A percentile compares a stretch with the other conserved stretches of the same genome.
Evolutionary conservation across 805 yeast species (phyloP).

Genomic region (Candida chauliodis): DNA sequence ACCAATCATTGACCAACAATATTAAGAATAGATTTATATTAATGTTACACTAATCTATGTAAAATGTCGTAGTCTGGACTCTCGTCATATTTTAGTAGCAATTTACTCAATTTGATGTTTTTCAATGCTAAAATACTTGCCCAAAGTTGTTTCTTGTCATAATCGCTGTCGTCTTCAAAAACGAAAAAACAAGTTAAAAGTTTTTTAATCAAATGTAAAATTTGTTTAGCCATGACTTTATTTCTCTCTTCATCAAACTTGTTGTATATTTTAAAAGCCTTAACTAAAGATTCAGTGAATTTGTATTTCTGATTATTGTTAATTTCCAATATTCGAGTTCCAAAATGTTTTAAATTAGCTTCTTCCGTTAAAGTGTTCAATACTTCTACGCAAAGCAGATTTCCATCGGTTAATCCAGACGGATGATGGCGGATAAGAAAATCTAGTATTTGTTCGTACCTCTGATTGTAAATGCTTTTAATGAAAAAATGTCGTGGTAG

Average conservation of each 20-base stretch:
- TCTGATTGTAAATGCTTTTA: not conserved
- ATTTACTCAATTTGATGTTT: conserved; percentile 7
- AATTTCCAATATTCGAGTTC: not conserved
- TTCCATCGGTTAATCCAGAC: not conserved
- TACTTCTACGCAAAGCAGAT: not conserved
- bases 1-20: conserved; percentile 9
- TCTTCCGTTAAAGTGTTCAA: not conserved
- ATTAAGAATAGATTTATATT: conserved; percentile 2
- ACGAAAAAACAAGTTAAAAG: conserved; percentile 5
- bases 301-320: not conserved
- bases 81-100: conserved; percentile 4
- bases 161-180: not conserved
- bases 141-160: conserved; percentile 7
- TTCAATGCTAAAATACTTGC: conserved; percentile 7
- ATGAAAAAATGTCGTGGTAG: not conserved
- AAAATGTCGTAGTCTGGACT: conserved; percentile 10
- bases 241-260: not conserved
- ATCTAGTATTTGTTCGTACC: not conserved
- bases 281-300: conserved; percentile 3
- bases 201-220: not conserved
- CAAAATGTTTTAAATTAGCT: not conserved
- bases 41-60: conserved; percentile 3
- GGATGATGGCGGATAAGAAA: not conserved
- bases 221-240: conserved; percentile 2
- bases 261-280: conserved; percentile 8